Evolutionary conservation across 208 protist species (phyloP).

Genomic region (Leishmania lainsoni): DNA sequence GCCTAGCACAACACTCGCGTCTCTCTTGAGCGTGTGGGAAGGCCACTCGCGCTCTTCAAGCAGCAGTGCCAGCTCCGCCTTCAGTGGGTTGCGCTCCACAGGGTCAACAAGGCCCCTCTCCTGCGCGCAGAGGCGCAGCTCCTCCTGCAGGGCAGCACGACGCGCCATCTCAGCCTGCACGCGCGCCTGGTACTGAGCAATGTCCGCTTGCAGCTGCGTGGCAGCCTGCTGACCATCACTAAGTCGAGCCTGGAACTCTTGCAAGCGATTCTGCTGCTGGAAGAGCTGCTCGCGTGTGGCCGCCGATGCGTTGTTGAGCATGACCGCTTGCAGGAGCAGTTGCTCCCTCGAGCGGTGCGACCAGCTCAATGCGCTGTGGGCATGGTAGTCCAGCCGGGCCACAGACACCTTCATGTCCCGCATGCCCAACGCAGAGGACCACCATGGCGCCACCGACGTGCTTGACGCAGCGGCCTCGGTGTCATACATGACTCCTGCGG

Average conservation of each 20-base stretch:
- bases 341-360: constrained; percentile 52
- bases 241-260: constrained; percentile 39
- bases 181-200: constrained; percentile 38
- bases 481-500: constrained; percentile 15
- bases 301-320: constrained; percentile 54
- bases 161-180: constrained; percentile 32
- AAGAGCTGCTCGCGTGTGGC: constrained; percentile 52
- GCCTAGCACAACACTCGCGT: constrained; percentile 49
- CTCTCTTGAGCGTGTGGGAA: constrained; percentile 17
- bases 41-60: constrained; percentile 53
- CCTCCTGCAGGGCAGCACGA: constrained; percentile 45
- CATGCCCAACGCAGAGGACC: constrained; percentile 70
- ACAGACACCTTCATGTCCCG: constrained; percentile 68
- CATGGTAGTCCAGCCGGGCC: constrained; percentile 78
- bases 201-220: constrained; percentile 35
- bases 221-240: constrained; percentile 17
- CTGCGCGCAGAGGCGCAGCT: constrained; percentile 37
- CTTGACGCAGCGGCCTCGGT: constrained; percentile 28
- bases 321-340: constrained; percentile 58
- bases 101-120: constrained; percentile 21
- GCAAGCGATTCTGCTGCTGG: constrained; percentile 56
- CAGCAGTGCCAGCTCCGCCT: constrained; percentile 61
- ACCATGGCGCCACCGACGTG: constrained; percentile 52
- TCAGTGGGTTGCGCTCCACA: constrained; percentile 33
- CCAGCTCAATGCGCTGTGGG: constrained; percentile 47